These are phyloP conservation scores for Vaccinium corymbosum DNA, from an alignment of 148 eudicot genomes.

Conservation along the genomic window DNA sequence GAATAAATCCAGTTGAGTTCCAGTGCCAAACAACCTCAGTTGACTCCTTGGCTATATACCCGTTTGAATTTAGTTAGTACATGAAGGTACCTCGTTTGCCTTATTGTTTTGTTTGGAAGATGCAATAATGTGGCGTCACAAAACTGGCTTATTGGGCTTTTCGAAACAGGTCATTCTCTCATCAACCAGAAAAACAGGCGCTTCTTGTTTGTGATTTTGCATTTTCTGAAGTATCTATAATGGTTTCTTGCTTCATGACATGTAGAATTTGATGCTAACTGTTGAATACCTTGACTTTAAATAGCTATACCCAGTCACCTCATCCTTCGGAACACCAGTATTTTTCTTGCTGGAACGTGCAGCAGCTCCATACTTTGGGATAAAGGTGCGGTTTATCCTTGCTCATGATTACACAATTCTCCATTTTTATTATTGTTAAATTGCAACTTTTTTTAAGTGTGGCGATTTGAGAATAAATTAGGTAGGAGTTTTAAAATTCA, in stretches of 20 bases:
- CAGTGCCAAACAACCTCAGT: no score
- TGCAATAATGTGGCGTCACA: no score
- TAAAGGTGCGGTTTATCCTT: constrained; percentile 47
- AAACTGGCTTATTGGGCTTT: no score
- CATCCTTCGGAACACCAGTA: constrained; percentile 55
- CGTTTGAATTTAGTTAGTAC: no score
- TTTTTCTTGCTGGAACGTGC: constrained; percentile 81
- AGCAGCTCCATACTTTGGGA: constrained; percentile 92
- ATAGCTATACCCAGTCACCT: constrained; percentile 73
- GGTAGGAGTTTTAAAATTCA: not conserved
- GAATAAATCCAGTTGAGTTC: no score
- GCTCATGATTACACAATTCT: not conserved
- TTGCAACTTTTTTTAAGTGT: not conserved
- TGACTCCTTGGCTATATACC: no score
- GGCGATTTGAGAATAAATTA: not conserved
- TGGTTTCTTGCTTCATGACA: not conserved
- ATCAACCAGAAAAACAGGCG: no score
- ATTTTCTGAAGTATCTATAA: not conserved
- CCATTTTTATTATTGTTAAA: not conserved
- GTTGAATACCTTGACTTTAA: constrained; percentile 14
- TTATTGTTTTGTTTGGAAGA: no score
- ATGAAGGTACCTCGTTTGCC: no score
- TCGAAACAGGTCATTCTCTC: no score
- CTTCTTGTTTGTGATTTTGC: not conserved
- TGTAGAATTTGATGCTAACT: constrained; percentile 8